These are phyloP conservation scores for Cyamopsis tetragonoloba DNA, from an alignment of 306 rosid species.

Conservation along the genomic window DNA sequence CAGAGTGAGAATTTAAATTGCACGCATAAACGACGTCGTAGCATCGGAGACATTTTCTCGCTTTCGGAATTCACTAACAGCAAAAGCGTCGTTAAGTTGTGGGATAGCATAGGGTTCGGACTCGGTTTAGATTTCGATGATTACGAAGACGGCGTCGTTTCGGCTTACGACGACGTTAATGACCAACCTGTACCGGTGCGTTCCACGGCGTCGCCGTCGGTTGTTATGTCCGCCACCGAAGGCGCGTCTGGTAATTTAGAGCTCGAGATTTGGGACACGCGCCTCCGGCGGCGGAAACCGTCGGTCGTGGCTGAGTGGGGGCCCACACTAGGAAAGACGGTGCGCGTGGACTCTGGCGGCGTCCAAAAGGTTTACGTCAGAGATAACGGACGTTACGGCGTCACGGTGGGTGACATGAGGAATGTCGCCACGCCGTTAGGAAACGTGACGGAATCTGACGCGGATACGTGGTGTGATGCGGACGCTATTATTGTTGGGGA, in stretches of 20 bases:
- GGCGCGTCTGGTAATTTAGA: slow-evolving; percentile 29
- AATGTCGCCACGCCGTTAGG: slow-evolving; percentile 54
- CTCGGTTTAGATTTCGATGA: slow-evolving; percentile 43
- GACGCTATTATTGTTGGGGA: slow-evolving; percentile 41
- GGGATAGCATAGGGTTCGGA: slow-evolving; percentile 69
- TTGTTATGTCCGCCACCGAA: slow-evolving; percentile 35
- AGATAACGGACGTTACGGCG: slow-evolving; percentile 37
- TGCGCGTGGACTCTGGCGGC: slow-evolving; percentile 53
- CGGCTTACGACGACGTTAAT: slow-evolving; percentile 24
- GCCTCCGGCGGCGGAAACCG: slow-evolving; percentile 56
- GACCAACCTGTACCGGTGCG: not conserved
- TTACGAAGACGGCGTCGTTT: slow-evolving; percentile 22
- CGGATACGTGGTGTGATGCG: slow-evolving; percentile 68
- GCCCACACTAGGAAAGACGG: slow-evolving; percentile 46
- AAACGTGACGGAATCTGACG: slow-evolving; percentile 43
- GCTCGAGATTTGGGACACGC: slow-evolving; percentile 68
- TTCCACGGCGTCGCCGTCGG: slow-evolving; percentile 33
- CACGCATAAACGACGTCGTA: slow-evolving; percentile 34
- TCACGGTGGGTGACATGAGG: slow-evolving; percentile 71
- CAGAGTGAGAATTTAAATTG: slow-evolving; percentile 7
- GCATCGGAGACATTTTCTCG: slow-evolving; percentile 48
- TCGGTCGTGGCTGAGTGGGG: slow-evolving; percentile 70
- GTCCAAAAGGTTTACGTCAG: slow-evolving; percentile 58
- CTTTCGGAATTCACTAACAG: slow-evolving; percentile 57
- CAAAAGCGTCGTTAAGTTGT: slow-evolving; percentile 72